Conservation (phyloP, 352 stramenopile genomes). For the Phytopythium vexans region DNA sequence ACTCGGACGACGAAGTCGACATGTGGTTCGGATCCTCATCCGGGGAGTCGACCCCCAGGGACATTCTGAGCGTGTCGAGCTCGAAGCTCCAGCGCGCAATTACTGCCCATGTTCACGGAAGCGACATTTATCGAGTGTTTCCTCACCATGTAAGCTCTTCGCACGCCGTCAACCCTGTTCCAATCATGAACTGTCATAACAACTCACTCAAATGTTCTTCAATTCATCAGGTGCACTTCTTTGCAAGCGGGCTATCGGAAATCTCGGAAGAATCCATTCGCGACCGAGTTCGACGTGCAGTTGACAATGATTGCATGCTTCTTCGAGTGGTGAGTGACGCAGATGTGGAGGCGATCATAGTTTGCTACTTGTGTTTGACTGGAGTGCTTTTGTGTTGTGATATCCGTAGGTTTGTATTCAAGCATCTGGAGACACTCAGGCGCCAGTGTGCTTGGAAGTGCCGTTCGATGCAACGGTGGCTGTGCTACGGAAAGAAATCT, state of each 20-base stretch:
- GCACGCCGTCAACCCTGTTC: neutral
- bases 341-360: neutral
- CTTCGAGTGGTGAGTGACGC: slow-evolving; percentile 66
- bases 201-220: no score
- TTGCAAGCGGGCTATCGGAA: slow-evolving; percentile 67
- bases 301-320: slow-evolving; percentile 87
- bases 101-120: slow-evolving; percentile 76
- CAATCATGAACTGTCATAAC: neutral
- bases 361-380: neutral
- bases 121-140: slow-evolving; percentile 86
- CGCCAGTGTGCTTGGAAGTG: slow-evolving; percentile 77
- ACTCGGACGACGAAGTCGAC: slow-evolving; percentile 73
- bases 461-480: slow-evolving; percentile 76
- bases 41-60: slow-evolving; percentile 24
- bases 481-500: slow-evolving; percentile 74
- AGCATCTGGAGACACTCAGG: slow-evolving; percentile 73
- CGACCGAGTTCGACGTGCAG: slow-evolving; percentile 72
- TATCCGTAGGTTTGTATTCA: slow-evolving; percentile 72
- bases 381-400: neutral
- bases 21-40: slow-evolving; percentile 49
- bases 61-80: slow-evolving; percentile 42
- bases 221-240: slow-evolving; percentile 77
- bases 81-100: slow-evolving; percentile 80
- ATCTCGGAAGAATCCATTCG: slow-evolving; percentile 85
- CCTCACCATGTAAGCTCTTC: slow-evolving; percentile 68